Percentiles rank a stretch among this genome's conserved stretches.
These are phyloP conservation scores for Zalerion maritima DNA, from an alignment of 495 filamentous ascomycete species.

Conservation along the genomic window DNA sequence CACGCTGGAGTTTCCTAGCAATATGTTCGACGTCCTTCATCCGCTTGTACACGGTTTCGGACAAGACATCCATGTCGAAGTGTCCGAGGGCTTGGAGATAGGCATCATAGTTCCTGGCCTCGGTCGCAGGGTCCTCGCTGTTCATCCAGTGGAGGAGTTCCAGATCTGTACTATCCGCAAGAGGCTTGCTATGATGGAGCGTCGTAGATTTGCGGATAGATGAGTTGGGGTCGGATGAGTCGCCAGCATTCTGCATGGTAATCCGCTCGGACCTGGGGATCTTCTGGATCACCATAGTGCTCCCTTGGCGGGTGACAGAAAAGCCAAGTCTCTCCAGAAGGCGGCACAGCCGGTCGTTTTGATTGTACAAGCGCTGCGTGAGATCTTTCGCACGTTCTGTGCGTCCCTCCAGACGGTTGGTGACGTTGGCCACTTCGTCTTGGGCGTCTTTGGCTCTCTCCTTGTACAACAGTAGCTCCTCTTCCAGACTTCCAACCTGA, in stretches of 20 bases:
- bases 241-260: slow-evolving; percentile 30
- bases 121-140: slow-evolving; percentile 45
- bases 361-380: slow-evolving; percentile 61
- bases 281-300: slow-evolving; percentile 61
- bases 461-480: slow-evolving; percentile 46
- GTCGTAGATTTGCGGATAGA: slow-evolving; percentile 38
- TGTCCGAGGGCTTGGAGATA: slow-evolving; percentile 54
- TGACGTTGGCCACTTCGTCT: slow-evolving; percentile 34
- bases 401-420: slow-evolving; percentile 43
- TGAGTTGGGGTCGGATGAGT: slow-evolving; percentile 47
- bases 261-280: slow-evolving; percentile 51
- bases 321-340: slow-evolving; percentile 81
- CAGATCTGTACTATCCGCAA: slow-evolving; percentile 40
- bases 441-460: slow-evolving; percentile 37
- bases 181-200: slow-evolving; percentile 24
- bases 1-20: slow-evolving; percentile 79
- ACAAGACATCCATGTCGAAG: slow-evolving; percentile 72
- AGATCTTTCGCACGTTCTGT: slow-evolving; percentile 61
- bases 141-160: slow-evolving; percentile 67
- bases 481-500: slow-evolving; percentile 48
- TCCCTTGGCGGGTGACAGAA: slow-evolving; percentile 57
- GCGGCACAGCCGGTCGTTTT: slow-evolving; percentile 58
- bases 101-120: slow-evolving; percentile 53
- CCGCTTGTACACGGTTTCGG: slow-evolving; percentile 68
- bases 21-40: slow-evolving; percentile 81